phyloP scores from a whole-genome alignment of 139 green algal genomes.

The Volvox reticuliferus region DNA sequence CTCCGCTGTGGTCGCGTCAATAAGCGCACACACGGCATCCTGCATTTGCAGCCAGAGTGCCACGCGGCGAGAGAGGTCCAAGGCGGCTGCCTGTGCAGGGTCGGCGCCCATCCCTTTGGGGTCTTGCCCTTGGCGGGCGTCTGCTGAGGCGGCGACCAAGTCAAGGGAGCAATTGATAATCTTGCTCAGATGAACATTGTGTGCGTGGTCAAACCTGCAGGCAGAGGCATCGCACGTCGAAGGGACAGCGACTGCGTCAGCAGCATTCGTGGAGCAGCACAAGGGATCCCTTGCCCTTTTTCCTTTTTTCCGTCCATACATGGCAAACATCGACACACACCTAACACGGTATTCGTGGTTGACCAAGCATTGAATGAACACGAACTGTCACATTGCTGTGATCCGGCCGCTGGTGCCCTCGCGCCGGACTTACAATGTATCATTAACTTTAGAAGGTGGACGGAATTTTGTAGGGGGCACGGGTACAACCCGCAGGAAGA shows the following conservation, averaged over 20 bases:
- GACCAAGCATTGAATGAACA: no score
- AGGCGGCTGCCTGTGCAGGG: conserved; percentile 14
- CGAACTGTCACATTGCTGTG: no score
- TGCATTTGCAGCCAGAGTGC: conserved; percentile 89
- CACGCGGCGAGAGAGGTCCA: conserved; percentile 65
- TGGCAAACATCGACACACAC: no score
- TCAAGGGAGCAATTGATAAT: conserved; percentile 88
- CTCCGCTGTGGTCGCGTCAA: conserved; percentile 86
- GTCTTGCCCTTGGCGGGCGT: conserved; percentile 10
- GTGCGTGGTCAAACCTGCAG: conserved; percentile 91
- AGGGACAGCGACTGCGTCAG: not conserved
- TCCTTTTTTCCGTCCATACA: no score
- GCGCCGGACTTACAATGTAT: conserved; percentile 55
- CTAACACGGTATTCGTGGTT: no score
- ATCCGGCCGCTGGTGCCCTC: no score
- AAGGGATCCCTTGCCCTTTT: no score
- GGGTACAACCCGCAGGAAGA: conserved; percentile 91
- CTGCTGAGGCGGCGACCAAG: conserved; percentile 57
- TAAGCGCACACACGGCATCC: conserved; percentile 84
- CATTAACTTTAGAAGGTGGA: conserved; percentile 76
- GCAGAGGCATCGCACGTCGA: no score
- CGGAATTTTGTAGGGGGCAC: conserved; percentile 95
- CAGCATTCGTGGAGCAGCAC: no score
- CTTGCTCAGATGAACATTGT: conserved; percentile 85
- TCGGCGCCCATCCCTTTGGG: conserved; percentile 3